phyloP scores from a whole-genome alignment of 108 stramenopile genomes.

The Pseudonitzschia pungens region DNA sequence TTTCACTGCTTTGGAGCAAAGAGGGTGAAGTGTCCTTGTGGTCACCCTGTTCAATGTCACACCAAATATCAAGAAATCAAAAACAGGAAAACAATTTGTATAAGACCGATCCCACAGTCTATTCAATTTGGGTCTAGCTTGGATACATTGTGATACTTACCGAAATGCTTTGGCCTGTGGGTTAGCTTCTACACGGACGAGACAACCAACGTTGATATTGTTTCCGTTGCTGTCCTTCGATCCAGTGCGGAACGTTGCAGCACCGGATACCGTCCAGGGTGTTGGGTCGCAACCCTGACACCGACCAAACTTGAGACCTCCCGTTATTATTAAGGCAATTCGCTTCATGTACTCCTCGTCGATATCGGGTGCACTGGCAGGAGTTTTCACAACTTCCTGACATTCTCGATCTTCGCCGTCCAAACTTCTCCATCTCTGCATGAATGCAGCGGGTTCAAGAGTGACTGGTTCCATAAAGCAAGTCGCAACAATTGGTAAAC shows the following conservation, averaged over 20 bases:
- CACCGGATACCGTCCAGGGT: constrained; percentile 87
- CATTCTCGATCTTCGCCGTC: constrained; percentile 89
- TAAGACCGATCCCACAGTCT: neutral
- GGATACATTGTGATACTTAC: neutral
- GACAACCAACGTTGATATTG: constrained; percentile 87
- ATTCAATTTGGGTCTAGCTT: neutral
- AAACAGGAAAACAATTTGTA: neutral
- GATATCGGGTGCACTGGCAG: constrained; percentile 66
- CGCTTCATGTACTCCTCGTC: constrained; percentile 87
- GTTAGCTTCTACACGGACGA: constrained; percentile 89
- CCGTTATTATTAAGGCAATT: constrained; percentile 77
- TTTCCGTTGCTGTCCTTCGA: constrained; percentile 88
- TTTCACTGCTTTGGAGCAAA: constrained; percentile 86
- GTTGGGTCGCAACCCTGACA: constrained; percentile 86
- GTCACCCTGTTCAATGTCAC: constrained; percentile 52
- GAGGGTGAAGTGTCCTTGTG: constrained; percentile 87
- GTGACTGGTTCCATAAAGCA: constrained; percentile 92
- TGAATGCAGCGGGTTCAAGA: constrained; percentile 79
- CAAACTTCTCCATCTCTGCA: constrained; percentile 90
- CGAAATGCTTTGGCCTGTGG: constrained; percentile 83
- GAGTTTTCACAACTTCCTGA: constrained; percentile 91
- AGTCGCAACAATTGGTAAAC: constrained; percentile 89
- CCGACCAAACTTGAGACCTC: constrained; percentile 84
- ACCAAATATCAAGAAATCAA: neutral
- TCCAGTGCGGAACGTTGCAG: constrained; percentile 84